Base-by-base conservation (phyloP, 2,329 filamentous ascomycete genomes). In the Penicillium sp. region DNA sequence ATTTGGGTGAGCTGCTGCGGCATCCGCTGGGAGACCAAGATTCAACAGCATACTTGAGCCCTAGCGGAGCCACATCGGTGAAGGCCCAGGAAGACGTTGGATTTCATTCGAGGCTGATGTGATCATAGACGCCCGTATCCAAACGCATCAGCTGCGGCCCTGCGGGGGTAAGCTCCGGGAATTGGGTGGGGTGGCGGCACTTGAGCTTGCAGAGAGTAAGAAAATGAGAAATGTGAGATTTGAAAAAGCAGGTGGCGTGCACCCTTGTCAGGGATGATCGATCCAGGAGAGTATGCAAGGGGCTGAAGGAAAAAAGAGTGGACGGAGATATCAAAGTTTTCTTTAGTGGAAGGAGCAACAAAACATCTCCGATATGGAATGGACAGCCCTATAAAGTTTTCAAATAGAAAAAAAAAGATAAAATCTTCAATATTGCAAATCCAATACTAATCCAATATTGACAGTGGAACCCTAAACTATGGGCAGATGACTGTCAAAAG, bases 1-100 rank as follows among this genome's bases (percentile, higher is more conserved):
- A 63, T 64, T 64, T 40, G 63, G 54, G 58, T 73, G 72, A 28
- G 69, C 69, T 52, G 72, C 71, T 59, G 71, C 71, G 53, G 69
- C 71, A 60, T 74, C 68, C 57, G 72, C 72, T 57, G 72, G 69
- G 57, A 72, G 58, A 46, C 71, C 72, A 55, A 74, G 63, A 56
- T 71, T 72, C 51, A 72, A 63, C 47, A 72, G 62, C 71, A 72
- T 73, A 61, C 54, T 66, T 58, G 55, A 52, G 51, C 58, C 54
- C 53, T 53, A 55, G 56, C 53, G 53, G 53, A 57, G 53, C 56
- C 55, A 59, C 55, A 58, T 57, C 40, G 46, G 40, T 56, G 14
- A n/a, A 29, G 41, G 31, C 16, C 41, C 50, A 47, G 19, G 31
- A 19, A 4, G 36, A 35, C 48, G 22, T 25, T 9, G 30, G 33